phyloP scores from a whole-genome alignment of 2,329 filamentous ascomycete genomes.

The Diaporthe citriasiana region DNA sequence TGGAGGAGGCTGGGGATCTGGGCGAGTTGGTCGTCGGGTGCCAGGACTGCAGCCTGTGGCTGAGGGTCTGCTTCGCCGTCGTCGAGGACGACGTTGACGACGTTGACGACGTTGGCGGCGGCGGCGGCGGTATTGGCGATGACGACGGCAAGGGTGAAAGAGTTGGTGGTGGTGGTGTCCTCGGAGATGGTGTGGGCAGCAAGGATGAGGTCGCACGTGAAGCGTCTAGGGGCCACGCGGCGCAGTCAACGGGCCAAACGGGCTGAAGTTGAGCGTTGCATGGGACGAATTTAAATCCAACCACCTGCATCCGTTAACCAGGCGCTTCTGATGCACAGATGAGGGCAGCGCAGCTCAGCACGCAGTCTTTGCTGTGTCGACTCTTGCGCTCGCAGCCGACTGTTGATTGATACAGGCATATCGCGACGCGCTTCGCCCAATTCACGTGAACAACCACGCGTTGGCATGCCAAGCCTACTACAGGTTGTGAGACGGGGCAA shows the following conservation, averaged over 20 bases:
- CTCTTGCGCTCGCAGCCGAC: background rate
- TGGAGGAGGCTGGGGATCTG: slow-evolving; percentile 70
- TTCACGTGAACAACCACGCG: background rate
- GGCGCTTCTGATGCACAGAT: slow-evolving; percentile 4
- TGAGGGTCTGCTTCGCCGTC: slow-evolving; percentile 74
- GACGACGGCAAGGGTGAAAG: no score
- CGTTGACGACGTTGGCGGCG: no score
- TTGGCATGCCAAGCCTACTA: background rate
- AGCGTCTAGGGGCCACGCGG: slow-evolving; percentile 12
- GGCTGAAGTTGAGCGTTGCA: slow-evolving; percentile 21
- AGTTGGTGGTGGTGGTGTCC: background rate
- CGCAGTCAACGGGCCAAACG: slow-evolving; percentile 14
- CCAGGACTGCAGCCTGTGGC: slow-evolving; percentile 76
- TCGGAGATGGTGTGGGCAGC: slow-evolving; percentile 49
- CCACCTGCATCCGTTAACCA: background rate
- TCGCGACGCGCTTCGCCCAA: background rate
- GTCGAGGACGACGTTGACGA: slow-evolving; percentile 55
- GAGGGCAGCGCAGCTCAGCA: slow-evolving; percentile 1
- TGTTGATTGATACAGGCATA: background rate
- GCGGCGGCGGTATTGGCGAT: slow-evolving; percentile 32
- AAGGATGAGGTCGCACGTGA: slow-evolving; percentile 26
- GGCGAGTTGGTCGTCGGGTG: slow-evolving; percentile 76
- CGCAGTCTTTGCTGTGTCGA: background rate
- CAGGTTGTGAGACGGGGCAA: background rate
- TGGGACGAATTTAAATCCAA: background rate